Conservation (phyloP, 148 eudicot species). For the Cornus kousa region DNA sequence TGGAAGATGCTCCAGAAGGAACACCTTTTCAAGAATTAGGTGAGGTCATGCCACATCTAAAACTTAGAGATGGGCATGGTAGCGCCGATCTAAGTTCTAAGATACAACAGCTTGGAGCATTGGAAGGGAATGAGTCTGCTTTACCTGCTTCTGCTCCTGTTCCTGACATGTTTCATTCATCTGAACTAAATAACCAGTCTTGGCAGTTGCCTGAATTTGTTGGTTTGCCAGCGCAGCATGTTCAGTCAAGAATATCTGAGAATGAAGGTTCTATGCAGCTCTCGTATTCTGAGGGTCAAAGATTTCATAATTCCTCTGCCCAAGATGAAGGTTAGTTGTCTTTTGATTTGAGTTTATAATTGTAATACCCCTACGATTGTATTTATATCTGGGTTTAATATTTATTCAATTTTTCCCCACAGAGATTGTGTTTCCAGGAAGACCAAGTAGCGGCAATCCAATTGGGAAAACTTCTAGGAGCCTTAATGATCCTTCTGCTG, state of each 20-base stretch:
- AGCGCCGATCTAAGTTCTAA: constrained; percentile 27
- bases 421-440: constrained; percentile 87
- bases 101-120: constrained; percentile 29
- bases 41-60: constrained; percentile 83
- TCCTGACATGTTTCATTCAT: constrained; percentile 33
- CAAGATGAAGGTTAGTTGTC: constrained; percentile 61
- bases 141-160: constrained; percentile 24
- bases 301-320: constrained; percentile 44
- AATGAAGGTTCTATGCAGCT: constrained; percentile 34
- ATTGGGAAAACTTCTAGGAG: constrained; percentile 40
- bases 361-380: background rate
- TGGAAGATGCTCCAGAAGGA: constrained; percentile 71
- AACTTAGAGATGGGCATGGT: constrained; percentile 36
- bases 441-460: constrained; percentile 57
- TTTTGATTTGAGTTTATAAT: background rate
- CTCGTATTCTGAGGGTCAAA: constrained; percentile 42
- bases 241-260: constrained; percentile 35
- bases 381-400: background rate
- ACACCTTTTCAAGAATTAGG: constrained; percentile 72
- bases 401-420: constrained; percentile 9
- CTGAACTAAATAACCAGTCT: constrained; percentile 28
- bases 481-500: constrained; percentile 34
- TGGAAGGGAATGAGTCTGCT: constrained; percentile 19
- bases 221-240: constrained; percentile 30
- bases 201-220: constrained; percentile 55